A percentile compares a stretch with the other conserved stretches of the same genome.
phyloP scores from a whole-genome alignment of 139 green algal species.

The Asterochloris sp. region DNA sequence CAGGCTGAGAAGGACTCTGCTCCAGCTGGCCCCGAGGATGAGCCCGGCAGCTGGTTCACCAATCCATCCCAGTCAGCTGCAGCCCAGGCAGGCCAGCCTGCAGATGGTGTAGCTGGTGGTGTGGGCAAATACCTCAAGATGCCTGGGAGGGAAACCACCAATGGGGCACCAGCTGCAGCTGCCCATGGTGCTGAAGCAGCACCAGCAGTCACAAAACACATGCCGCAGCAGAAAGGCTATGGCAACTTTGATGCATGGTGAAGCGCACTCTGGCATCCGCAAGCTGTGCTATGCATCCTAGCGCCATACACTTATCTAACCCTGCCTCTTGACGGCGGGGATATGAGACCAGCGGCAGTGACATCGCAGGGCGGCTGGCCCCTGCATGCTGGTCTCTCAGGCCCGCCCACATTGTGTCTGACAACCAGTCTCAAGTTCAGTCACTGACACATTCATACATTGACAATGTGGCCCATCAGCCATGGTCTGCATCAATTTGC shows the following conservation, averaged over 20 bases:
- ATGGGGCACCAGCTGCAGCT: background rate
- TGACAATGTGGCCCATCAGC: no score
- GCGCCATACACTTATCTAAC: no score
- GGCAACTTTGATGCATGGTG: slow-evolving; percentile 77
- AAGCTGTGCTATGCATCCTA: no score
- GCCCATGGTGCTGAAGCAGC: background rate
- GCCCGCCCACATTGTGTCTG: no score
- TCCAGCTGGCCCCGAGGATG: slow-evolving; percentile 4
- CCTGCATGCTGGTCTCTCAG: no score
- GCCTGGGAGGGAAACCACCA: background rate
- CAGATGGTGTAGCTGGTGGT: slow-evolving; percentile 15
- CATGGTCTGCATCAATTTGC: no score
- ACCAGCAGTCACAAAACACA: slow-evolving; percentile 54
- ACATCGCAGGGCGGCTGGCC: no score
- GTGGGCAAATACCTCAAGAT: slow-evolving; percentile 66
- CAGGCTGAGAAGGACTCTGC: slow-evolving; percentile 27
- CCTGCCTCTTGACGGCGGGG: no score
- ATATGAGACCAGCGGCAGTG: no score
- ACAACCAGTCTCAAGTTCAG: no score
- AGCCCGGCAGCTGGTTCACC: slow-evolving; percentile 36
- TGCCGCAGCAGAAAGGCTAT: slow-evolving; percentile 28
- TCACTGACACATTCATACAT: no score
- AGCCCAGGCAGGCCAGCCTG: background rate
- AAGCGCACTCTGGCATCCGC: background rate
- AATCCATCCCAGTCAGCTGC: slow-evolving; percentile 18